phyloP scores from a whole-genome alignment of 179 eudicot genomes.

The Beta macrorhiza region DNA sequence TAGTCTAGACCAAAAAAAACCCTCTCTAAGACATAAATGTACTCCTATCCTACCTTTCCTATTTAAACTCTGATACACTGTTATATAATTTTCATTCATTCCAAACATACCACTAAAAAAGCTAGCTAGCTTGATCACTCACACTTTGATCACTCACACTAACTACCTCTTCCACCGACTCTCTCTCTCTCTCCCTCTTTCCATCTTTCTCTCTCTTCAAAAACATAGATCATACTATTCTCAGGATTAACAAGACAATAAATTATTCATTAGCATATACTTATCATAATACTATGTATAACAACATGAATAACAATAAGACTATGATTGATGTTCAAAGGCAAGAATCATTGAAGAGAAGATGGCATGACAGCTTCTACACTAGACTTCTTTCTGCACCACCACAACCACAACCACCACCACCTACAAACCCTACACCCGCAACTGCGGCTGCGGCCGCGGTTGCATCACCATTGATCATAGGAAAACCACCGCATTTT shows the following conservation, averaged over 20 bases:
- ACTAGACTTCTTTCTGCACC: conserved; percentile 22
- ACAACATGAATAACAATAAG: conserved; percentile 18
- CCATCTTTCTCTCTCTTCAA: conserved; percentile 6
- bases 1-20: no score
- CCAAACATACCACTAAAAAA: conserved; percentile 23
- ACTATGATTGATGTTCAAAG: conserved; percentile 14
- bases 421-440: neutral
- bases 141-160: conserved; percentile 40
- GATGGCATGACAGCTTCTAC: conserved; percentile 41
- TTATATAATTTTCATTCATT: conserved; percentile 10
- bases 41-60: conserved; percentile 7
- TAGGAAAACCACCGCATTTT: conserved; percentile 19
- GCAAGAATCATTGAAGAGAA: conserved; percentile 33
- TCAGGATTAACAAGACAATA: neutral
- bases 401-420: neutral
- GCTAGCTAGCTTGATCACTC: conserved; percentile 26
- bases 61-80: neutral
- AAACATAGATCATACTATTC: neutral
- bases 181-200: neutral
- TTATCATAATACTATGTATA: conserved; percentile 8
- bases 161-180: conserved; percentile 40
- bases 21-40: neutral
- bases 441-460: neutral
- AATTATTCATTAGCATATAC: neutral
- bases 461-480: conserved; percentile 16